Base-by-base conservation (phyloP, 768 basidiomycete species). In the Pleurotus cornucopiae region DNA sequence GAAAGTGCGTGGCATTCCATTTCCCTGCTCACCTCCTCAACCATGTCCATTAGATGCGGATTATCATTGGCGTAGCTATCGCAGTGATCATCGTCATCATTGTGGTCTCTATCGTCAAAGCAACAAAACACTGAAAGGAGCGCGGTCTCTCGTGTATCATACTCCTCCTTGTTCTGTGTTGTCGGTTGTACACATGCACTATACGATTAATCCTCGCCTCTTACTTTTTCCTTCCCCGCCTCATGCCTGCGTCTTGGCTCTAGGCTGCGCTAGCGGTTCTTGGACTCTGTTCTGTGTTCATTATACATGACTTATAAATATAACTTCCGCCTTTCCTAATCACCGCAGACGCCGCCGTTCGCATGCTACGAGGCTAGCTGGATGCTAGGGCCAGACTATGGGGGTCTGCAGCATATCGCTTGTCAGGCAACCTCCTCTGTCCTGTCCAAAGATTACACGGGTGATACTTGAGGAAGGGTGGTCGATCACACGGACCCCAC, bases 71-170 rank as follows among this genome's bases (percentile, higher is more conserved):
- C 56, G 79, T 89, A 46, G 93, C 90, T 54, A 88, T 99, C 64
- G 82, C 82, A 48, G 83, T 99, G 56, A 90, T 99, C 68, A 82
- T 98, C 62, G 78, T 95, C 70, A 94, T 99, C 76, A 96, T 99
- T 68, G 88, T 98, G 63, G 92, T 98, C 53, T 91, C 91, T 26
- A 86, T 98, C 65, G 90, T 97, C 67, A 94, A 92, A 76, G 84
- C 93, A 68, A 89, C 87, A 61, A 69, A 82, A 57, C 72, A 83
- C 48, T 76, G 75, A 66, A 48, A 48, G 13, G 25, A 44, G 16
- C 57, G 30, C 21, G 12, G 30, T 34, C 21, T 26, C 41, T 47
- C n/a, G 26, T 54, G 40, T 44, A 23, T 34, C 52, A 34, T 46
- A 41, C 20, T 38, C 46, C 23, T 18, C 46, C 23, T 48, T 21